Percentiles rank a stretch among this genome's conserved stretches.
Evolutionary conservation across 2,329 filamentous ascomycete genomes (phyloP).

Genomic region (Diatrype stigma): DNA sequence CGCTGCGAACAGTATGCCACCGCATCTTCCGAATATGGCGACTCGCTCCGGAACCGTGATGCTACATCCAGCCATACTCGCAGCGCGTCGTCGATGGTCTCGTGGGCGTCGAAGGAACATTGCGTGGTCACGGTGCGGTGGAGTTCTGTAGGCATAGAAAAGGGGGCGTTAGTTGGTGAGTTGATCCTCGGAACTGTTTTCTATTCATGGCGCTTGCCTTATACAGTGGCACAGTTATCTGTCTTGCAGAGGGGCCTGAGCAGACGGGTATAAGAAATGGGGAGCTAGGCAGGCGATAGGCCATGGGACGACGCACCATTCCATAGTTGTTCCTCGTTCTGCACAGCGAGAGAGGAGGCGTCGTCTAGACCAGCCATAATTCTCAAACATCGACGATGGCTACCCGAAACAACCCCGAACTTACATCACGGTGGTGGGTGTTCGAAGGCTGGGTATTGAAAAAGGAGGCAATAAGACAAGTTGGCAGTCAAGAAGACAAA

Average conservation of each 20-base stretch:
- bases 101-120: conserved; percentile 44
- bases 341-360: conserved; percentile 16
- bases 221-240: neutral
- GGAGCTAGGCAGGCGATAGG: neutral
- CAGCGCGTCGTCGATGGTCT: conserved; percentile 75
- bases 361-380: conserved; percentile 14
- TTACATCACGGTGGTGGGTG: neutral
- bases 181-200: neutral
- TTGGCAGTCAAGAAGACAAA: too few relatives aligned
- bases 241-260: neutral
- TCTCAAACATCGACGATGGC: conserved; percentile 10
- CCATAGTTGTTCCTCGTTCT: conserved; percentile 87
- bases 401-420: neutral
- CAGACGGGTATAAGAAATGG: conserved; percentile 2
- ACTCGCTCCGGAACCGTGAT: conserved; percentile 70
- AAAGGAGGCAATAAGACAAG: too few relatives aligned
- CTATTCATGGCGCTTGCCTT: neutral
- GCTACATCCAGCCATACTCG: conserved; percentile 80
- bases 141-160: conserved; percentile 36
- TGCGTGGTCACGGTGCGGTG: conserved; percentile 40
- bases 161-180: neutral
- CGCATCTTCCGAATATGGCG: conserved; percentile 72
- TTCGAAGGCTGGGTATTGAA: neutral
- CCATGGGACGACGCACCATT: conserved; percentile 56
- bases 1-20: conserved; percentile 75